phyloP scores from a whole-genome alignment of 352 stramenopile species.

The Pythium chondricola region DNA sequence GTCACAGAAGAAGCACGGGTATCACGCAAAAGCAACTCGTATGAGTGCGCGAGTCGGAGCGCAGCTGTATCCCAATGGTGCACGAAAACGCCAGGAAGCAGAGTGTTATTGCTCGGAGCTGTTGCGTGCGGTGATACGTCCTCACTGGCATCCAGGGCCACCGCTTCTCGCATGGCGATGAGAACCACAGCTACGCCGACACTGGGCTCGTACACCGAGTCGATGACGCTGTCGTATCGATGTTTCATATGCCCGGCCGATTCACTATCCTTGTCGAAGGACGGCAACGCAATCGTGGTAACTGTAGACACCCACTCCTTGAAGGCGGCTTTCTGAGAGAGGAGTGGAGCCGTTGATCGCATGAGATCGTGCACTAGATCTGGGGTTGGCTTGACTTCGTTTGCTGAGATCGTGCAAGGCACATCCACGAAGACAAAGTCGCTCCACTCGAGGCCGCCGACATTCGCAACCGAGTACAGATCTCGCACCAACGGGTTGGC shows the following conservation, averaged over 20 bases:
- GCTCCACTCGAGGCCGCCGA: constrained; percentile 64
- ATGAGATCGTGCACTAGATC: constrained; percentile 37
- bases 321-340: constrained; percentile 48
- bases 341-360: constrained; percentile 21
- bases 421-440: constrained; percentile 67
- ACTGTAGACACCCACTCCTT: constrained; percentile 53
- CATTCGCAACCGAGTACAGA: constrained; percentile 30
- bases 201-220: constrained; percentile 36
- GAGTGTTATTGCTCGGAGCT: constrained; percentile 5
- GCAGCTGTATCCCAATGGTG: constrained; percentile 37
- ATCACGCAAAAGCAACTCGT: constrained; percentile 18
- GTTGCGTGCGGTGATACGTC: too few relatives aligned
- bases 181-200: constrained; percentile 43
- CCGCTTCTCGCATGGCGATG: constrained; percentile 44
- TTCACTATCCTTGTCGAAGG: not conserved
- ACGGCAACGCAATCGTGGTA: constrained; percentile 30
- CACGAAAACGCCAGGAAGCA: constrained; percentile 34
- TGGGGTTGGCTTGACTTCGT: constrained; percentile 13
- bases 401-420: constrained; percentile 14
- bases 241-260: not conserved
- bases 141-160: constrained; percentile 11
- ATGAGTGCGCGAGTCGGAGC: constrained; percentile 25
- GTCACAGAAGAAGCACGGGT: not conserved
- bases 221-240: constrained; percentile 32
- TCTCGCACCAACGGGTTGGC: constrained; percentile 31